Percentiles rank a stretch among this genome's conserved stretches.
These are phyloP conservation scores for Penicillium sp. DNA, from an alignment of 2,329 filamentous ascomycete species.

Conservation along the genomic window DNA sequence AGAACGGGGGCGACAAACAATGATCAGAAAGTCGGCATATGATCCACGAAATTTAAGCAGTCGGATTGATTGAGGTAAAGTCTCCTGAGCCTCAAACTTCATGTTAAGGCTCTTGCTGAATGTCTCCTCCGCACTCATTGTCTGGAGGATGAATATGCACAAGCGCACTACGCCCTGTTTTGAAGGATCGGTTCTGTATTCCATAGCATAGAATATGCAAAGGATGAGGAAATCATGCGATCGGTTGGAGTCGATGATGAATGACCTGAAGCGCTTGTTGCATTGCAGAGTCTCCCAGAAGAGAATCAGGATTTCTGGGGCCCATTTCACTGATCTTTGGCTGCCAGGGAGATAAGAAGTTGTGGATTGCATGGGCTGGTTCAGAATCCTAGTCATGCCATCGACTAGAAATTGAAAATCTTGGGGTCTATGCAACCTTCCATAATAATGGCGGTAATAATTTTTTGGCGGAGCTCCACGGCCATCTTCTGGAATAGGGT, in stretches of 20 bases:
- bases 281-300: constrained; percentile 98
- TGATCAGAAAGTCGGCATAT: constrained; percentile 92
- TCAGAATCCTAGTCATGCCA: constrained; percentile 88
- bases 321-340: constrained; percentile 79
- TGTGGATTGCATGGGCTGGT: constrained; percentile 88
- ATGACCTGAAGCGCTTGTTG: constrained; percentile 95
- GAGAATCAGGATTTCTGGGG: constrained; percentile 93
- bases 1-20: constrained; percentile 53
- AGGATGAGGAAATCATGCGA: constrained; percentile 92
- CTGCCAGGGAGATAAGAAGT: constrained; percentile 85
- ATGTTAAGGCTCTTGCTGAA: constrained; percentile 92
- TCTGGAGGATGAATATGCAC: constrained; percentile 97
- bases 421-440: constrained; percentile 86
- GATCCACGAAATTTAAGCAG: constrained; percentile 84
- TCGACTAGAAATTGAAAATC: constrained; percentile 98
- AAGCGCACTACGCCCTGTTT: constrained; percentile 93
- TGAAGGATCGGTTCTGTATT: constrained; percentile 81
- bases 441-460: constrained; percentile 89
- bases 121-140: constrained; percentile 86
- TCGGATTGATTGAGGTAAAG: constrained; percentile 77
- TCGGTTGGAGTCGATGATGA: constrained; percentile 93
- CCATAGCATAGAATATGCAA: constrained; percentile 88
- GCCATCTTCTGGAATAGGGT: constrained; percentile 80
- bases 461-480: constrained; percentile 75
- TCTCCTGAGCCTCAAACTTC: constrained; percentile 84